Evolutionary conservation across 139 green algal species (phyloP), one percentile per base, ranked within the genome.

Genomic region (Chlamydomonas sphaeroides): DNA sequence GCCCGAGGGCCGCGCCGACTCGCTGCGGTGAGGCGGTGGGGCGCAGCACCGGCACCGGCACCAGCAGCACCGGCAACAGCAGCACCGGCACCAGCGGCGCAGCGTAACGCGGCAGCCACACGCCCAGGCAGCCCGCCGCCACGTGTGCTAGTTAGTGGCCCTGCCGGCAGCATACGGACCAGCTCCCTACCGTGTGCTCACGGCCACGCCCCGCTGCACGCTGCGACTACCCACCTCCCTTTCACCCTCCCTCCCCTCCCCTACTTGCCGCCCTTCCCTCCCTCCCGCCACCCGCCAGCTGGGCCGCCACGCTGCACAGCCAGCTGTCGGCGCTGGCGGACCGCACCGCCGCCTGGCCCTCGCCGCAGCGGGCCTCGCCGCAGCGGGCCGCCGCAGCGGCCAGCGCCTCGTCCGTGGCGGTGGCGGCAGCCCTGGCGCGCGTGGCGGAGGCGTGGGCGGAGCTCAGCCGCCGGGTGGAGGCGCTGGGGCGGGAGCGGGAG

Each of bases 1-100:
- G 76, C 76, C 76, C 6, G 76, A 83, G 63, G 42, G 32, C 10
- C 76, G 76, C 14, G 41, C n/a, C 33, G 76, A 83, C 76, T 66
- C 76, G 41, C 35, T 83, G n/a, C 23, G 76, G 74, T 81, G 42
- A 35, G 74, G 0, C 45, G 6, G 26, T 38, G 25, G 61, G 61
- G 61, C 39, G 28, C n/a, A n/a, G n/a, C n/a, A n/a, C n/a, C n/a
- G n/a, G n/a, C n/a, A n/a, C n/a, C n/a, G n/a, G n/a, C n/a, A n/a
- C n/a, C n/a, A n/a, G n/a, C n/a, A n/a, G n/a, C n/a, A n/a, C n/a
- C n/a, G n/a, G n/a, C n/a, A n/a, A n/a, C n/a, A n/a, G n/a, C n/a
- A n/a, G n/a, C n/a, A n/a, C n/a, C n/a, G n/a, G n/a, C n/a, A n/a
- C n/a, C n/a, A n/a, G n/a, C n/a, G n/a, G n/a, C n/a, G n/a, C n/a